Evolutionary conservation across 23 red algal genomes (phyloP).

Genomic region (Cyanidiococcus yangmingshanensis): DNA sequence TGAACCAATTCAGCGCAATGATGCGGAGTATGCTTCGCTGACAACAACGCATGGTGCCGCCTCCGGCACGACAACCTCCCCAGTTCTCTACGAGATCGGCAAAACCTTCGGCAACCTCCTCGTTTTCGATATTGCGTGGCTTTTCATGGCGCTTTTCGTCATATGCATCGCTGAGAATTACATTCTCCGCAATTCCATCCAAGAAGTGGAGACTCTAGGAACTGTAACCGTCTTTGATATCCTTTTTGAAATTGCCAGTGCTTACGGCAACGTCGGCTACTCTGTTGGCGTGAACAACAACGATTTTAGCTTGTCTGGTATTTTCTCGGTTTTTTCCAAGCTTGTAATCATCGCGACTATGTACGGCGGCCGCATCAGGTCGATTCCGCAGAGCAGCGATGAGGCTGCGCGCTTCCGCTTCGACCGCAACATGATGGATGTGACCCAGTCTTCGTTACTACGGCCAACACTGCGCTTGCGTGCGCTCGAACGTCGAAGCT

Average conservation of each 20-base stretch:
- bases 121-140: conserved; percentile 1
- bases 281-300: conserved; percentile 4
- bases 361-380: background rate
- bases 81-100: background rate
- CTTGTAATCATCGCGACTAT: conserved; percentile 19
- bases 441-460: background rate
- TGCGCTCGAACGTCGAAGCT: background rate
- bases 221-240: conserved; percentile 5
- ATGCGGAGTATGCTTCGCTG: background rate
- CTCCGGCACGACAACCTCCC: background rate
- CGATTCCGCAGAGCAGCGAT: conserved; percentile 4
- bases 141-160: conserved; percentile 11
- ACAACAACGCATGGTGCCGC: background rate
- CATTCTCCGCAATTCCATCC: background rate
- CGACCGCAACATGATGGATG: background rate
- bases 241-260: conserved; percentile 9
- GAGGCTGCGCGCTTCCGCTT: conserved; percentile 13
- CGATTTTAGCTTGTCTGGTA: background rate
- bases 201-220: background rate
- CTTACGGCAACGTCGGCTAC: conserved; percentile 18
- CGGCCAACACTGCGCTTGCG: background rate
- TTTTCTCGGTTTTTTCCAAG: background rate
- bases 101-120: conserved; percentile 14
- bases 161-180: conserved; percentile 17
- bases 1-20: background rate